Base-by-base conservation (phyloP, 768 basidiomycete species). In the Kwoniella sp. region DNA sequence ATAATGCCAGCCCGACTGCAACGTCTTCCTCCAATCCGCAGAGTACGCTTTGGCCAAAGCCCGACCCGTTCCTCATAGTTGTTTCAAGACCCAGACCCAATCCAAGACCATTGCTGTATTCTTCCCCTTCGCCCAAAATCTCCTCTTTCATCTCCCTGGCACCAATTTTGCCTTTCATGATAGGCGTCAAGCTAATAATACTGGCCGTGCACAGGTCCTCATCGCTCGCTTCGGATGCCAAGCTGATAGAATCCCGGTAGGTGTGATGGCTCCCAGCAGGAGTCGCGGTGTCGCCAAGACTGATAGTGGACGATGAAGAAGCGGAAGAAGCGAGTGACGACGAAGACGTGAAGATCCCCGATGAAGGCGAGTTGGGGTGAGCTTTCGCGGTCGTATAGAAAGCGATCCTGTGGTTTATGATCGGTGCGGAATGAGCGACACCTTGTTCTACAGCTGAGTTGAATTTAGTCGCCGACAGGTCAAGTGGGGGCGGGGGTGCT, bases 161-260 rank as follows among this genome's bases (percentile, higher is more conserved):
- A 44, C 62, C 59, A 1, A 68, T 44, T 61, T 55, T 49, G 51
- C 67, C 30, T 57, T 67, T 44, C 57, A 62, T 60, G 9, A 71
- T 50, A 6, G 69, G 69, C 7, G 63, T 69, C 24, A 76, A 47
- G 27, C 57, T 63, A 48, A 72, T 68, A 52, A 76, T 76, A 56
- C 72, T 71, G 13, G 74, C 74, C 1, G 72, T 76, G 51, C 62
- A 59, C 1, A 71, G 65, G 55, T 76, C 74, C 26, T 76, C 74
- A 55, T 76, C 74, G 55, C 72, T 73, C 21, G 72, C 72, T 40
- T 76, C 74, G 27, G 68, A 70, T 1, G 66, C 58, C 36, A 69
- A 30, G 6, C 67, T 68, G 24, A 75, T 65, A 21, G 61, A 64
- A 57, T 71, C 70, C 49, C 65, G 58, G 40, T 37, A 64, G 1